A percentile compares a stretch with the other conserved stretches of the same genome.
Conservation (phyloP, 495 filamentous ascomycete genomes). For the Aspergillus saccharolyticus region DNA sequence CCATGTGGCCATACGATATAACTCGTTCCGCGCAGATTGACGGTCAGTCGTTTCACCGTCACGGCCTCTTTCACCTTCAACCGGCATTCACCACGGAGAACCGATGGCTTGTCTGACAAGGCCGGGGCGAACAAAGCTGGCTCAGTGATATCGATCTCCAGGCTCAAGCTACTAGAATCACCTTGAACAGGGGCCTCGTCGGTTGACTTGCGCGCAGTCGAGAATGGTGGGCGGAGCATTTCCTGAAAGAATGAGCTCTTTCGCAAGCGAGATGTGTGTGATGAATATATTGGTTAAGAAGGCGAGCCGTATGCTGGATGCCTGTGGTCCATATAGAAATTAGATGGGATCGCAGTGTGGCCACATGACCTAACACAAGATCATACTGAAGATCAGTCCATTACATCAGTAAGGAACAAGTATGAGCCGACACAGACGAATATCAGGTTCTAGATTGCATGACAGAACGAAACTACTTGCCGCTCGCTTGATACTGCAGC, state of each 20-base stretch:
- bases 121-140: slow-evolving; percentile 13
- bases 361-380: not conserved
- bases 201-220: not conserved
- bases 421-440: not conserved
- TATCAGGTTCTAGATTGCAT: not conserved
- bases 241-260: not conserved
- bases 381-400: not conserved
- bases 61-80: slow-evolving; percentile 6
- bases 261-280: not conserved
- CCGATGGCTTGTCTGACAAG: slow-evolving; percentile 10
- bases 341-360: not conserved
- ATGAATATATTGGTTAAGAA: not conserved
- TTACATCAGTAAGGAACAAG: not conserved
- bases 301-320: not conserved
- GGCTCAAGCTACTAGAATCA: not conserved
- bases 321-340: not conserved
- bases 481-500: not conserved
- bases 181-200: not conserved
- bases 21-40: slow-evolving; percentile 12
- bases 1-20: slow-evolving; percentile 12
- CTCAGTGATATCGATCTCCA: slow-evolving; percentile 8
- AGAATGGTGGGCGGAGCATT: not conserved
- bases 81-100: slow-evolving; percentile 10
- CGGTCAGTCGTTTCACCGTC: slow-evolving; percentile 9
- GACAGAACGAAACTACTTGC: not conserved